Evolutionary conservation across 1,284 basidiomycete species (phyloP).

Genomic region (Xerocomus nothofagi): DNA sequence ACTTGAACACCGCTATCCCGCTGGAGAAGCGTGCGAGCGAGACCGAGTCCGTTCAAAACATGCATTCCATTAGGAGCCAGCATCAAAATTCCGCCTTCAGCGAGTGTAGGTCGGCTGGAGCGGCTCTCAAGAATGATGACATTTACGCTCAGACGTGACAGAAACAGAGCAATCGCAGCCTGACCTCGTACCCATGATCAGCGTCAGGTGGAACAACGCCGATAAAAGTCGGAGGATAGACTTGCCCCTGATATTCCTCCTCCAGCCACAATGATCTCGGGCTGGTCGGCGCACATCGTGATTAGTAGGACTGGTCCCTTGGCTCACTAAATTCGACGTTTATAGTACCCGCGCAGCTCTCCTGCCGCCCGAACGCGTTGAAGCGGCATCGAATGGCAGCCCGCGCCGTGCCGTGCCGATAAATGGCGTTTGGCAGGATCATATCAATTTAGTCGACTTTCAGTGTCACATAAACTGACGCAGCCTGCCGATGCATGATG

Average conservation of each 20-base stretch:
- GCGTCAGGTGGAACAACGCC: not conserved
- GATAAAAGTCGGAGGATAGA: conserved; percentile 1
- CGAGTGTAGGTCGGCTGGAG: conserved; percentile 12
- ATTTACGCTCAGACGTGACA: conserved; percentile 23
- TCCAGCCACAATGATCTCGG: conserved; percentile 25
- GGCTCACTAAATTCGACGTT: not conserved
- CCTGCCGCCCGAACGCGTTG: conserved; percentile 27
- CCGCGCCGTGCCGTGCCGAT: no score
- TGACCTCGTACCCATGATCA: conserved; percentile 5
- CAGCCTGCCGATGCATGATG: no score
- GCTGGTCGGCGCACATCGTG: conserved; percentile 13
- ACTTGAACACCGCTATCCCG: conserved; percentile 22
- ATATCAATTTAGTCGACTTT: no score
- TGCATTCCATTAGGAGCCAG: conserved; percentile 34
- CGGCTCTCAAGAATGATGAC: conserved; percentile 28
- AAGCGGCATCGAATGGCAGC: no score
- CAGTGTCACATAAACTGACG: no score
- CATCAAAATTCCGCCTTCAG: conserved; percentile 32
- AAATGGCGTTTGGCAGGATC: not conserved
- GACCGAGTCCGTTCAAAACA: conserved; percentile 29
- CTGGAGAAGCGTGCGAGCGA: conserved; percentile 27
- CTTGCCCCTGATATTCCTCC: conserved; percentile 31
- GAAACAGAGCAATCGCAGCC: conserved; percentile 30
- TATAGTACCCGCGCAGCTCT: conserved; percentile 19
- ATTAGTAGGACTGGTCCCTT: not conserved